A percentile compares a stretch with the other conserved stretches of the same genome.
These are phyloP conservation scores for Patellaria atrata DNA, from an alignment of 495 filamentous ascomycete genomes.

Conservation along the genomic window DNA sequence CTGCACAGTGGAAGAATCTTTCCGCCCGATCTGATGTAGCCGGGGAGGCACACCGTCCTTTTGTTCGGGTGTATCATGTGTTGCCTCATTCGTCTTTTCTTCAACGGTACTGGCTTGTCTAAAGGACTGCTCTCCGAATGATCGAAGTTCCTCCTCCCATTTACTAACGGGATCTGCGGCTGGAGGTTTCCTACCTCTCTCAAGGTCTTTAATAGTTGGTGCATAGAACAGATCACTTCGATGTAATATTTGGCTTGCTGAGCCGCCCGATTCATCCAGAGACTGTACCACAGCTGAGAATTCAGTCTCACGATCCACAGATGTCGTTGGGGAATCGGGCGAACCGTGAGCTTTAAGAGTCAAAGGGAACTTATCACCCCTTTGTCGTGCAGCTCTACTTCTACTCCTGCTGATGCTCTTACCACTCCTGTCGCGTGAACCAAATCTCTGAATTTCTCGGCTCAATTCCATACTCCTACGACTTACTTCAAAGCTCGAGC, in stretches of 20 bases:
- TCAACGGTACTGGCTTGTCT: background rate
- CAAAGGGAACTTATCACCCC: constrained; percentile 25
- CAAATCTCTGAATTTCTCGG: too few species aligned
- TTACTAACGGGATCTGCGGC: constrained; percentile 20
- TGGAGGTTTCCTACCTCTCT: too few species aligned
- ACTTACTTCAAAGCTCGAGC: constrained; percentile 28
- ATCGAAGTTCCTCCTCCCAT: constrained; percentile 31
- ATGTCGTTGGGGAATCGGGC: constrained; percentile 66
- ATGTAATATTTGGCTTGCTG: constrained; percentile 79
- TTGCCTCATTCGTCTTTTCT: constrained; percentile 1
- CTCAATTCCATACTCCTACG: constrained; percentile 27
- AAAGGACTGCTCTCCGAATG: constrained; percentile 9
- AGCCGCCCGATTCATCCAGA: constrained; percentile 57
- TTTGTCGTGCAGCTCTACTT: constrained; percentile 1
- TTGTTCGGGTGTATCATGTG: constrained; percentile 10
- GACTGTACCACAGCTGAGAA: constrained; percentile 57
- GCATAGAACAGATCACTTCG: constrained; percentile 80
- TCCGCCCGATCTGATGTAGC: too few species aligned
- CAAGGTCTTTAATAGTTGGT: constrained; percentile 52
- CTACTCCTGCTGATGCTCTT: constrained; percentile 15
- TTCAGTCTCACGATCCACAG: constrained; percentile 51
- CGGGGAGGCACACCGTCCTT: too few species aligned
- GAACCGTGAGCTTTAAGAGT: constrained; percentile 45
- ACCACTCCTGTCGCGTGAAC: constrained; percentile 10
- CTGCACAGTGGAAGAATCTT: constrained; percentile 43